Evolutionary conservation across 371 early-diverging fungal genomes (phyloP), one percentile per base, ranked within the genome.

Genomic region (Mortierella sp.): DNA sequence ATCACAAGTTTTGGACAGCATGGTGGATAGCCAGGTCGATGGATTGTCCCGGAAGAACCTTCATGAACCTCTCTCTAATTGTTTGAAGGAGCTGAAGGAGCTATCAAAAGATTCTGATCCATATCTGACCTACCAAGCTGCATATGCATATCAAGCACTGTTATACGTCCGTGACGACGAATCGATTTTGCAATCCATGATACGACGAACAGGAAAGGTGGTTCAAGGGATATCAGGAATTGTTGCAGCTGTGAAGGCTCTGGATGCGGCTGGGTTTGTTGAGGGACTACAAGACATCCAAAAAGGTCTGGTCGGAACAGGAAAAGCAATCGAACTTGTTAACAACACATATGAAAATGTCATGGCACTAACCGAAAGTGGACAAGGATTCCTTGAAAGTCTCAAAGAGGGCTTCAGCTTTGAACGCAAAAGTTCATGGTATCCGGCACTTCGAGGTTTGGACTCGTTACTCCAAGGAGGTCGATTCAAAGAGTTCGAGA

Each of bases 71-170:
- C n/a, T 64, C 47, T 11, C n/a, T 21, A n/a, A 33, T 19, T 59
- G 4, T 4, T 36, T 36, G 36, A 36, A 36, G 36, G 36, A 36
- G 3, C 36, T 59, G 13, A 9, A 36, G 15, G 36, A 36, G 28
- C 38, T 59, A 3, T 4, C n/a, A 59, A 16, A 28, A 13, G 33
- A 36, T 19, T 10, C 32, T 10, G 59, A 59, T 33, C 59, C 59
- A 24, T 36, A 36, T 33, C 6, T 59, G 60, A 47, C 24, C 9
- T 63, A 21, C 47, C 63, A 45, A 16, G 63, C 63, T 13, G 63
- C 63, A 10, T 63, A 67, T 58, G 59, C 68, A 22, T 59, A 43
- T 38, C 67, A 67, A 45, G 67, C 59, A 22, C 36, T 67, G 19
- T 28, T 43, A 16, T 59, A n/a, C 21, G 41, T 69, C 4, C 36